These are phyloP conservation scores for Mucor piriformis DNA, from an alignment of 371 early-diverging fungal species.

Conservation along the genomic window DNA sequence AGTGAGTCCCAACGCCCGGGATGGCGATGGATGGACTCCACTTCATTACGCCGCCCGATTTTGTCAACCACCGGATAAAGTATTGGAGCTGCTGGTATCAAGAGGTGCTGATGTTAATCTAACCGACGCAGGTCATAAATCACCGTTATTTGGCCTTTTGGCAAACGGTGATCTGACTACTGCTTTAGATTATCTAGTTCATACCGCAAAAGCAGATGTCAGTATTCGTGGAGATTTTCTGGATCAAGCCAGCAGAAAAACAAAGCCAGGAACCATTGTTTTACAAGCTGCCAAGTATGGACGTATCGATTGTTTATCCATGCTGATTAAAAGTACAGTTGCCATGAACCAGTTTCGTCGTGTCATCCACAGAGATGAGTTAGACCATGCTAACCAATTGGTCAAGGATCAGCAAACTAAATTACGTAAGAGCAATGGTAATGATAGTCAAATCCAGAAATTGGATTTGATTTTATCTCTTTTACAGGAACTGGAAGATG, in stretches of 20 bases:
- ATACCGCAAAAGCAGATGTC: conserved; percentile 19
- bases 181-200: conserved; percentile 24
- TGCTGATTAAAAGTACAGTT: conserved; percentile 11
- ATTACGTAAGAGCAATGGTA: not conserved
- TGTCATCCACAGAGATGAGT: conserved; percentile 1
- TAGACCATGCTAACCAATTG: conserved; percentile 1
- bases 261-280: conserved; percentile 17
- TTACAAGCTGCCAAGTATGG: conserved; percentile 30
- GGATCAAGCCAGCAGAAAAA: conserved; percentile 8
- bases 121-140: conserved; percentile 30
- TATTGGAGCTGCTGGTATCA: conserved; percentile 28
- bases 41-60: conserved; percentile 71
- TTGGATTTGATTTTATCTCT: conserved; percentile 5
- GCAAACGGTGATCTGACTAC: conserved; percentile 28
- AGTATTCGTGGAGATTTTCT: conserved; percentile 22
- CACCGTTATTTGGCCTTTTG: conserved; percentile 42
- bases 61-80: conserved; percentile 37
- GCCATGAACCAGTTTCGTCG: conserved; percentile 9
- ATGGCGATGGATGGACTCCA: conserved; percentile 79
- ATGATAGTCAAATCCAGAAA: not conserved
- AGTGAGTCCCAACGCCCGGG: conserved; percentile 59
- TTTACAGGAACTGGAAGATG: conserved; percentile 21
- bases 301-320: conserved; percentile 16
- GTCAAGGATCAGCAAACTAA: conserved; percentile 12
- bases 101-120: conserved; percentile 58